phyloP scores from a whole-genome alignment of 257 asterid species.

The Datura wrightii region DNA sequence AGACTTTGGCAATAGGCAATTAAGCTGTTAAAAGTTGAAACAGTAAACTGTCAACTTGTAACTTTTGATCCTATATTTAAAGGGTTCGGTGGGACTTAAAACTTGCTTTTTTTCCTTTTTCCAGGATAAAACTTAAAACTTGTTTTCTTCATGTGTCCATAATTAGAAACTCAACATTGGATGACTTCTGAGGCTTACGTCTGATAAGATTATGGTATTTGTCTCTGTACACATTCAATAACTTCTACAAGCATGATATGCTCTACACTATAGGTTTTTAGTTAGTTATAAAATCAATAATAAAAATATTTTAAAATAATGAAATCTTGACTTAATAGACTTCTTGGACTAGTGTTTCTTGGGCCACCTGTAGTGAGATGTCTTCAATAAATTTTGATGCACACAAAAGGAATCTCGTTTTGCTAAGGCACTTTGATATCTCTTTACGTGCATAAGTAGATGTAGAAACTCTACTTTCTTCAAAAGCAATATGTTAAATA shows the following conservation, averaged over 20 bases:
- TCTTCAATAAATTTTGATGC: slow-evolving; percentile 5
- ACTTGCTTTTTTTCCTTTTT: not conserved
- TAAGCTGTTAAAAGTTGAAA: not conserved
- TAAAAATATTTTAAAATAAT: not conserved
- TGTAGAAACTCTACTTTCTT: not conserved
- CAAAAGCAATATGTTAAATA: not conserved
- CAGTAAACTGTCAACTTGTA: not conserved
- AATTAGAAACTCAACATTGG: not conserved
- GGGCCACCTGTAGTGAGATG: not conserved
- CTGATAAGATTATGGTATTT: not conserved
- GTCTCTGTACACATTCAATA: not conserved
- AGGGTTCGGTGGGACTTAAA: not conserved
- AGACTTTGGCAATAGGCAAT: not conserved
- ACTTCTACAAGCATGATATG: not conserved
- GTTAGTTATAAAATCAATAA: not conserved
- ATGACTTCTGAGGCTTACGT: not conserved
- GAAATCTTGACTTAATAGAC: not conserved
- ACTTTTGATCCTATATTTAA: not conserved
- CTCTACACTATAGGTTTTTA: not conserved
- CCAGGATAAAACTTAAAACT: not conserved
- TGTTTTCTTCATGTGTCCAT: not conserved
- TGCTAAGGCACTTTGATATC: not conserved
- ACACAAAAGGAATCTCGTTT: slow-evolving; percentile 14
- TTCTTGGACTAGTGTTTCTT: not conserved
- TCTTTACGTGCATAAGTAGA: not conserved